Percentiles rank a stretch among this genome's conserved stretches.
Conservation (phyloP, 139 green algal species). For the Nannochloris sp. region DNA sequence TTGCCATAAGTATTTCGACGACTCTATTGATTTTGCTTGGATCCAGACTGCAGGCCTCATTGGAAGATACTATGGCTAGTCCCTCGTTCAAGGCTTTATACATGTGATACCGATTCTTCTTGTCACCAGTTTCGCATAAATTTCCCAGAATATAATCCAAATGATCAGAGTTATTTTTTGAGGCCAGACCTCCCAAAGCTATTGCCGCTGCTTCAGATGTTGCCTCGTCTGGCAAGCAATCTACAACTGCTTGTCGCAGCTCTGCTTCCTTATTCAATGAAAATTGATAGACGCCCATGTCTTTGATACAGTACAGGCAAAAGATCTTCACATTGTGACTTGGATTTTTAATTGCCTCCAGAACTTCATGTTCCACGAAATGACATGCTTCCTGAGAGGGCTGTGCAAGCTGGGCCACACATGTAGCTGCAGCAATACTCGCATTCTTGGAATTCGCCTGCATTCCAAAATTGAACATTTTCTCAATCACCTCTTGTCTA, state of each 20-base stretch:
- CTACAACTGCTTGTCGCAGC: too few relatives aligned
- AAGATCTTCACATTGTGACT: background rate
- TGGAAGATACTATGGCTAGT: background rate
- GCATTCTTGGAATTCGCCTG: too few relatives aligned
- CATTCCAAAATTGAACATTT: too few relatives aligned
- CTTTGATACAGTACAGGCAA: background rate
- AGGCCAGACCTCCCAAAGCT: constrained; percentile 70
- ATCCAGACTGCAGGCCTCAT: background rate
- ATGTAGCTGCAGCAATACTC: too few relatives aligned
- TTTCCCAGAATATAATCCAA: constrained; percentile 64
- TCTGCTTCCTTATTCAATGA: too few relatives aligned
- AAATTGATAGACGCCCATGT: background rate
- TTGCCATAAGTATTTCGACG: background rate
- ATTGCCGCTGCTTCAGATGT: constrained; percentile 67
- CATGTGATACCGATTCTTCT: constrained; percentile 56
- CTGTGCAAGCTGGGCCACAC: too few relatives aligned
- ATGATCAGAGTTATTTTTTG: constrained; percentile 68
- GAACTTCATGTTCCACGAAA: too few relatives aligned
- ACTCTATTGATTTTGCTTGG: background rate
- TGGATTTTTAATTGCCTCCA: too few relatives aligned
- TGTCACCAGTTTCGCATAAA: constrained; percentile 23
- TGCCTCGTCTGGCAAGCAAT: constrained; percentile 42
- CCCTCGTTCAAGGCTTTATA: constrained; percentile 58
- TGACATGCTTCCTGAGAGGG: too few relatives aligned
- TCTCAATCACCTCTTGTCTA: too few relatives aligned